Conservation (phyloP, 805 yeast genomes). For the Ogataea corticis region DNA sequence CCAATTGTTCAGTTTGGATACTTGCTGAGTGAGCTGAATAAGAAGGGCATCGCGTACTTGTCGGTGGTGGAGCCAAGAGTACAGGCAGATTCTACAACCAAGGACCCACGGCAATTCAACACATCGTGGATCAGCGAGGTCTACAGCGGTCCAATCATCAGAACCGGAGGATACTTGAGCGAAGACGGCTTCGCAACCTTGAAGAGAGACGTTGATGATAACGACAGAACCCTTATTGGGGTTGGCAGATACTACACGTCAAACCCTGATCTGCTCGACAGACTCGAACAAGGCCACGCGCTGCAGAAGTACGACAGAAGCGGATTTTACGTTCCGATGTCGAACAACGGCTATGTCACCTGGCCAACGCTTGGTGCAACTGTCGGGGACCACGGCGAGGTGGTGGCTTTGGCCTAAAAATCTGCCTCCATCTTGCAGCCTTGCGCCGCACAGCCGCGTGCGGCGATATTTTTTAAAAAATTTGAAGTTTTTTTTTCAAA, state of each 20-base stretch:
- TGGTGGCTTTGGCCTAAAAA: too few species aligned
- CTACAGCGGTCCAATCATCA: constrained; percentile 14
- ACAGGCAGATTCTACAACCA: constrained; percentile 39
- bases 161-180: constrained; percentile 10
- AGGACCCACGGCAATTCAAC: constrained; percentile 1
- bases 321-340: constrained; percentile 36
- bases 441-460: too few species aligned
- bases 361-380: too few species aligned
- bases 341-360: not conserved
- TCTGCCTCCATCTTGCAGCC: too few species aligned
- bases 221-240: constrained; percentile 39
- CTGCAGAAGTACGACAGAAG: constrained; percentile 41
- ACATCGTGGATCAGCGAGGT: constrained; percentile 1
- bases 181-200: not conserved
- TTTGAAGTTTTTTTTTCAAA: too few species aligned
- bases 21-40: constrained; percentile 15
- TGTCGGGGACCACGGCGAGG: too few species aligned
- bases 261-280: constrained; percentile 44
- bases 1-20: constrained; percentile 1
- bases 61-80: constrained; percentile 64
- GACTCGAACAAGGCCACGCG: constrained; percentile 37
- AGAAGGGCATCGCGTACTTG: constrained; percentile 32
- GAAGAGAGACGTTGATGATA: constrained; percentile 7
- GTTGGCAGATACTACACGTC: constrained; percentile 41
- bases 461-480: too few species aligned